Evolutionary conservation across 2,329 filamentous ascomycete species (phyloP).

Genomic region (Talaromyces sp.): DNA sequence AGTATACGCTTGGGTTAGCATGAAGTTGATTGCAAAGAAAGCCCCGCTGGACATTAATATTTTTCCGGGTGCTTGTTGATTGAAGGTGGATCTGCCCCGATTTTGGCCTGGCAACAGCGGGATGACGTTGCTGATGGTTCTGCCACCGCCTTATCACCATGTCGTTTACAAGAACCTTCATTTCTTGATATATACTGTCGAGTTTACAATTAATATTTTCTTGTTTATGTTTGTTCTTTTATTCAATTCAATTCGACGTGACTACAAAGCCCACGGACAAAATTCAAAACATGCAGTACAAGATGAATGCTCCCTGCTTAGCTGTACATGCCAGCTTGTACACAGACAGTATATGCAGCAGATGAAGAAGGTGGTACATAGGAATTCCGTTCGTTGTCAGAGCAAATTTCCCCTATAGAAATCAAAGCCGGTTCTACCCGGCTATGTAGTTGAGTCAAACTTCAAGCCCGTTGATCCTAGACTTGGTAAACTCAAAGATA

Average conservation of each 20-base stretch:
- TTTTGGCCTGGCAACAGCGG: constrained; percentile 14
- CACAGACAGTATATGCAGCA: constrained; percentile 4
- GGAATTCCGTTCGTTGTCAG: neutral
- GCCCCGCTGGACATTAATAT: neutral
- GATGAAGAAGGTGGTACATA: neutral
- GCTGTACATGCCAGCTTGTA: constrained; percentile 5
- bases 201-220: neutral
- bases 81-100: constrained; percentile 1
- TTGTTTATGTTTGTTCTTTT: neutral
- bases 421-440: neutral
- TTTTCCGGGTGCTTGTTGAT: constrained; percentile 6
- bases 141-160: neutral
- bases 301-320: neutral
- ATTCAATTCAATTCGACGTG: neutral
- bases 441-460: constrained; percentile 10
- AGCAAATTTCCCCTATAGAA: neutral
- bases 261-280: neutral
- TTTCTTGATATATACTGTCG: neutral
- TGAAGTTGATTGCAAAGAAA: neutral
- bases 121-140: constrained; percentile 10
- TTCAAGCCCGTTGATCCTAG: constrained; percentile 38
- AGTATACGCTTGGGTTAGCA: neutral
- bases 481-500: constrained; percentile 44
- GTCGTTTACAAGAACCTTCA: neutral
- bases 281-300: constrained; percentile 7